Conservation (phyloP, 2,329 filamentous ascomycete species). For the Domatiomyces catenatus region DNA sequence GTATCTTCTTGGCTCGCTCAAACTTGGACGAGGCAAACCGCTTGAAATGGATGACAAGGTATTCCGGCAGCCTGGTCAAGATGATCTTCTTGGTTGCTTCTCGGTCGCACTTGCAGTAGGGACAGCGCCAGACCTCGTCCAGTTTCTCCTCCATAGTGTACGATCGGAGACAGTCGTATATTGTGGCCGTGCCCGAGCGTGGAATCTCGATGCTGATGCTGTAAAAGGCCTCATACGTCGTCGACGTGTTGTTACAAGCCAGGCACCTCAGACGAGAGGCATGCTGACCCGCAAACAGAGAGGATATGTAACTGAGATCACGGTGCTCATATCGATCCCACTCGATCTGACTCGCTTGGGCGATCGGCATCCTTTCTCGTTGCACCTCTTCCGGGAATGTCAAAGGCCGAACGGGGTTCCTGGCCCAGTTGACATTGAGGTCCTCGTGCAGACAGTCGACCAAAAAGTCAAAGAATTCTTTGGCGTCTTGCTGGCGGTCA, state of each 20-base stretch:
- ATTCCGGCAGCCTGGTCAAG: constrained; percentile 62
- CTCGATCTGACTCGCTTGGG: constrained; percentile 54
- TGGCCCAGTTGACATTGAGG: constrained; percentile 54
- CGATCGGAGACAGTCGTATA: constrained; percentile 54
- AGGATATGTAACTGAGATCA: constrained; percentile 62
- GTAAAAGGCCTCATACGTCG: constrained; percentile 56
- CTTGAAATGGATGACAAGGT: constrained; percentile 65
- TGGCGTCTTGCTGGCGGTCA: constrained; percentile 43
- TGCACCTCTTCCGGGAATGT: constrained; percentile 45
- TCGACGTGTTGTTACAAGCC: constrained; percentile 47
- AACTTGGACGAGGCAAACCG: constrained; percentile 46
- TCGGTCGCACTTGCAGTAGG: constrained; percentile 53
- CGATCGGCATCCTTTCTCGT: constrained; percentile 44
- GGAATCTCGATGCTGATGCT: constrained; percentile 57
- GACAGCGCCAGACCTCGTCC: constrained; percentile 54
- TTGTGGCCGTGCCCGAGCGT: constrained; percentile 41
- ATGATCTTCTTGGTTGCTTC: constrained; percentile 55
- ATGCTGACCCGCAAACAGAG: constrained; percentile 61
- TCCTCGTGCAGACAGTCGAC: constrained; percentile 38
- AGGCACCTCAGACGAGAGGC: constrained; percentile 46
- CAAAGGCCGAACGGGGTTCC: constrained; percentile 41
- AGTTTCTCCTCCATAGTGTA: constrained; percentile 55
- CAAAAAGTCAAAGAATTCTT: constrained; percentile 1
- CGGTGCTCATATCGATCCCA: constrained; percentile 57
- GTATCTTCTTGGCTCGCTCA: constrained; percentile 49